Conservation (phyloP, 1,139 yeast genomes). For the Yamadazyma diospyri region DNA sequence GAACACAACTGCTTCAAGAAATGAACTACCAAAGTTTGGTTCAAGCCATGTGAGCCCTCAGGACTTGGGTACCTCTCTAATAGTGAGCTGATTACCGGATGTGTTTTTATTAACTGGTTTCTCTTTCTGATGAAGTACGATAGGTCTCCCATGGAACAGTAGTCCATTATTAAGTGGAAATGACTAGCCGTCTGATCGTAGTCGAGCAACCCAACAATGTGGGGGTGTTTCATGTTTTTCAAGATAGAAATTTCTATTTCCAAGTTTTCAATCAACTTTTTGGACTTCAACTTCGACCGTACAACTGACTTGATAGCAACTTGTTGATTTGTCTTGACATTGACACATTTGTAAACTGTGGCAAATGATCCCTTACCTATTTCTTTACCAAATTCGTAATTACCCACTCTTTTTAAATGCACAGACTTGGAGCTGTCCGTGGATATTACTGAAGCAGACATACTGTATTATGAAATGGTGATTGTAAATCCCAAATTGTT, state of each 20-base stretch:
- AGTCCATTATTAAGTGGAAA: slow-evolving; percentile 94
- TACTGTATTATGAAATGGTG: no score
- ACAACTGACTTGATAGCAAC: slow-evolving; percentile 90
- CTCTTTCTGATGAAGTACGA: slow-evolving; percentile 80
- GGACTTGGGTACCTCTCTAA: slow-evolving; percentile 84
- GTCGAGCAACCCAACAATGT: slow-evolving; percentile 81
- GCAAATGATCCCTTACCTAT: slow-evolving; percentile 53
- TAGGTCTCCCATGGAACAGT: slow-evolving; percentile 91
- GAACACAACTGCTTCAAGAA: slow-evolving; percentile 83
- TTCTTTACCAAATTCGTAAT: slow-evolving; percentile 42
- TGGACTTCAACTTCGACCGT: slow-evolving; percentile 75
- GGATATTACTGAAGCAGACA: slow-evolving; percentile 11
- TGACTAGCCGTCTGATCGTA: slow-evolving; percentile 75
- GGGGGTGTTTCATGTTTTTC: slow-evolving; percentile 86
- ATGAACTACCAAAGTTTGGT: slow-evolving; percentile 74
- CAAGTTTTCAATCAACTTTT: slow-evolving; percentile 81
- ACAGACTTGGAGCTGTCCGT: slow-evolving; percentile 4
- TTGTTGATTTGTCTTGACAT: slow-evolving; percentile 46
- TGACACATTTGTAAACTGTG: slow-evolving; percentile 45
- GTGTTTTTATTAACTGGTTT: slow-evolving; percentile 65
- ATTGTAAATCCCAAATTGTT: no score
- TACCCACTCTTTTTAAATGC: slow-evolving; percentile 20
- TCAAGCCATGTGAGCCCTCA: slow-evolving; percentile 70
- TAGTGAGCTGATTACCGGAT: slow-evolving; percentile 75
- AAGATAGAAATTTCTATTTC: slow-evolving; percentile 88